Evolutionary conservation across 2,329 filamentous ascomycete species (phyloP), one percentile per base, ranked within the genome.

Genomic region (Botryosphaeria dothidea): DNA sequence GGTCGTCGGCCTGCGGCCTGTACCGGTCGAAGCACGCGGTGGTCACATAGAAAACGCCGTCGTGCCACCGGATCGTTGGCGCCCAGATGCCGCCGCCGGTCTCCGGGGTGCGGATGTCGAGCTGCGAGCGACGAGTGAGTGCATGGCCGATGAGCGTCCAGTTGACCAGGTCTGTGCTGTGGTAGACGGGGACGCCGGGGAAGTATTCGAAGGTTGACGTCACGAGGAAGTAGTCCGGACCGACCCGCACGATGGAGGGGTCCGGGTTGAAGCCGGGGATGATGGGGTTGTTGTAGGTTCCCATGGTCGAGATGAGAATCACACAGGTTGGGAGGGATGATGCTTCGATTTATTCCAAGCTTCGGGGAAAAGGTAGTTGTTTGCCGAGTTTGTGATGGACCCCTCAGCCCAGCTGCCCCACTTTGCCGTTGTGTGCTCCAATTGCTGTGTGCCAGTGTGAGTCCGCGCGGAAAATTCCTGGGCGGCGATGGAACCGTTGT

Each of bases 191-290:
- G n/a, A 83, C 82, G 3, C 85, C 85, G 0, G 86, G 86, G 66
- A 86, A 88, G 72, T 82, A 86, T 71, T 89, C 86, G 65, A 89
- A 89, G 0, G 85, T 86, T 0, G 86, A 88, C 3, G 85, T 88
- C 41, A 83, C 84, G 29, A 89, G 80, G 72, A 85, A 89, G 71
- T 84, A 89, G 69, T 84, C 81, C 46, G 78, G 68, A 7, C 76
- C 76, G 21, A 85, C 81, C 3, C 83, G 77, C 11, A 85, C 68
- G 43, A 86, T 80, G 0, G 85, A 87, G 0, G 87, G 86, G 67
- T 89, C 87, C 5, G 86, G 85, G 64, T 88, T 88, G 76, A 87
- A 88, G 25, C 86, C 86, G 2, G 80, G 79, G 43, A 88, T 78
- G 21, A 88, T 81, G 1, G 86, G 86, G 69, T 88, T 80, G 43